phyloP scores from a whole-genome alignment of 2,329 filamentous ascomycete genomes.

The Nakataea oryzae region DNA sequence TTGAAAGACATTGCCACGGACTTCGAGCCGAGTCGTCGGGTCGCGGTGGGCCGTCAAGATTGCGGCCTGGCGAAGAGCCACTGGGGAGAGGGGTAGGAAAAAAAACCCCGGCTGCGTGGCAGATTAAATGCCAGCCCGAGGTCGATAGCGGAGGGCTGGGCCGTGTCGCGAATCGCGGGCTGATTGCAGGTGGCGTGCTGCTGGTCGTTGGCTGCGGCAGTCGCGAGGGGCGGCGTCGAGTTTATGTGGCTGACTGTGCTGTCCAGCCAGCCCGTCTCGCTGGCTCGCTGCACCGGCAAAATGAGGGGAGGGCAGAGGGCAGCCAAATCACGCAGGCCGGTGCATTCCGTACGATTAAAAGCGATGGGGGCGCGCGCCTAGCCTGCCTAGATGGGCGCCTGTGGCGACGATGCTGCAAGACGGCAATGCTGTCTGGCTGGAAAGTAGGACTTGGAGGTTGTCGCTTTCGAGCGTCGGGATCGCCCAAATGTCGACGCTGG shows the following conservation, averaged over 20 bases:
- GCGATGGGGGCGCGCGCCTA: neutral
- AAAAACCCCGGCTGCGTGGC: constrained; percentile 1
- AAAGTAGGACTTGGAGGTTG: neutral
- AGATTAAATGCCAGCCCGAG: neutral
- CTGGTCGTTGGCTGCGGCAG: neutral
- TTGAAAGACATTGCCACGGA: constrained; percentile 49
- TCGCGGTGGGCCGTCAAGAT: neutral
- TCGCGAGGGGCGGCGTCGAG: neutral
- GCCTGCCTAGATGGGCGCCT: neutral
- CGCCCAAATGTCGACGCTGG: neutral
- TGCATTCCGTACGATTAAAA: neutral
- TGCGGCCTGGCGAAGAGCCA: neutral
- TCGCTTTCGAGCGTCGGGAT: neutral
- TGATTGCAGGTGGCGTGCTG: neutral
- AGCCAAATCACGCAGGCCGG: neutral
- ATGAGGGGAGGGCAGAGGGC: neutral
- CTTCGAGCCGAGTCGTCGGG: neutral
- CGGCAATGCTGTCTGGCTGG: neutral
- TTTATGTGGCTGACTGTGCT: neutral
- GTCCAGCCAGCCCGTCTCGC: no score
- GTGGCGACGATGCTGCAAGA: neutral
- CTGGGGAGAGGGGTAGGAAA: neutral
- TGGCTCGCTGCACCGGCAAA: neutral
- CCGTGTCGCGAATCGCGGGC: neutral
- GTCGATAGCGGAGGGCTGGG: neutral